Evolutionary conservation across 768 basidiomycete genomes (phyloP), one percentile per base, ranked within the genome.

Genomic region (Rhodotorula graminis): DNA sequence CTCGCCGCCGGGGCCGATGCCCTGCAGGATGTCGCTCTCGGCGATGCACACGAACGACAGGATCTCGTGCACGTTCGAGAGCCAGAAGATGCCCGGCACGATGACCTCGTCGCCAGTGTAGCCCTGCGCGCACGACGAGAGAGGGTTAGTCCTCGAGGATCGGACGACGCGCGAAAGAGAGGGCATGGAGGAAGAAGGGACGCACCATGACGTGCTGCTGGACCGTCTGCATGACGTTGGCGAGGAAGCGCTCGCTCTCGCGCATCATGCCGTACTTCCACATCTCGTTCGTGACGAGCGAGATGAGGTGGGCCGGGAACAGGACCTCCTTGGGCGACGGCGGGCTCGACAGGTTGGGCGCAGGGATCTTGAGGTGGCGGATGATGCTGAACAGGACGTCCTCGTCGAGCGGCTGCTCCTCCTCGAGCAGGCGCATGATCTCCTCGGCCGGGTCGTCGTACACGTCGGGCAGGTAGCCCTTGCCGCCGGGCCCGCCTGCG

Each of bases 41-140:
- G 96, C 96, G 52, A 97, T 90, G 78, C 91, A 95, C 79, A 98
- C 95, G 82, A 98, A 99, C 11, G 96, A 99, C 46, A 98, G 85
- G 88, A 98, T 94, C 80, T 99, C 96, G 81, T 99, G 96, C 50
- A 99, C 94, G 78, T 99, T 99, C 46, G 96, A 97, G n/a, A 99
- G 84, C 96, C 96, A 99, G 85, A 91, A 99, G 76, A 98, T 91
- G 52, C 96, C 96, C 12, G 96, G 96, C 50, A 94, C 84, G 72
- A 99, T 92, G 25, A 93, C 89, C 67, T 98, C 96, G 81, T 99
- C 96, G 73, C 93, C 89, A 23, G 86, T 85, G 84, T 92, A 96
- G 23, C 76, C 77, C 83, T 83, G 74, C n/a, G 15, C 21, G 59
- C 18, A 37, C 46, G 25, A 33, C 49, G 37, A 37, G 37, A 37